Percentiles rank a stretch among this genome's conserved stretches.
These are phyloP conservation scores for Amborella trichopoda DNA, from an alignment of 164 flowering plant genomes.

Conservation along the genomic window DNA sequence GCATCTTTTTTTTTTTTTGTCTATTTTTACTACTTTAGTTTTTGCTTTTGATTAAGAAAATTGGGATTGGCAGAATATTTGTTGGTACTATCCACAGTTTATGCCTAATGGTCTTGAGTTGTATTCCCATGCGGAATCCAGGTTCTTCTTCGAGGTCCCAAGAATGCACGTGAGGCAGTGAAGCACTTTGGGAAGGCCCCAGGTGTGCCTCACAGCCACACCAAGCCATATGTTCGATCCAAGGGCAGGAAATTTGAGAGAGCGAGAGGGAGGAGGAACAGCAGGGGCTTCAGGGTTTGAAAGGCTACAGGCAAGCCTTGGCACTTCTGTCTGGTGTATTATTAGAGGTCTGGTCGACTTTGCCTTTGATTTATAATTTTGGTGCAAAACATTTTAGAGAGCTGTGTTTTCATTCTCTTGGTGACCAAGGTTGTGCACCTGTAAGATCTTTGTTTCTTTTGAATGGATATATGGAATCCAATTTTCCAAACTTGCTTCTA, in stretches of 20 bases:
- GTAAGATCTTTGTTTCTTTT: too few species aligned
- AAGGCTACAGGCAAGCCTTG: too few species aligned
- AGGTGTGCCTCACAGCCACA: constrained; percentile 16
- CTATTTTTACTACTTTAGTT: neutral
- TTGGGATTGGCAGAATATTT: neutral
- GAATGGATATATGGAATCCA: too few species aligned
- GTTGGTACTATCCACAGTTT: too few species aligned
- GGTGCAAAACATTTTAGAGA: too few species aligned
- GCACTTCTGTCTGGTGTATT: neutral
- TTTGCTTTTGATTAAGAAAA: neutral
- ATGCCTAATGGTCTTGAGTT: too few species aligned
- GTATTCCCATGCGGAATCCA: constrained; percentile 1
- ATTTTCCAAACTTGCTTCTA: too few species aligned
- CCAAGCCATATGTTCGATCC: constrained; percentile 12
- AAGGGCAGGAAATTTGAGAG: constrained; percentile 15
- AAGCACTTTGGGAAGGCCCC: constrained; percentile 15
- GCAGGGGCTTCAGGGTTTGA: constrained; percentile 11
- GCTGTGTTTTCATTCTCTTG: too few species aligned
- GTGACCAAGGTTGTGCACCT: too few species aligned
- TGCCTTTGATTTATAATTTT: too few species aligned
- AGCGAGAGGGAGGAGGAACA: constrained; percentile 13
- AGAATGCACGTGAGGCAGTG: constrained; percentile 11
- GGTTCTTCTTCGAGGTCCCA: constrained; percentile 10
- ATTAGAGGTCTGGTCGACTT: too few species aligned
- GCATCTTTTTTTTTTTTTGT: too few species aligned